These are phyloP conservation scores for Boletus vermiculosoides DNA, from an alignment of 768 basidiomycete species.

Conservation along the genomic window DNA sequence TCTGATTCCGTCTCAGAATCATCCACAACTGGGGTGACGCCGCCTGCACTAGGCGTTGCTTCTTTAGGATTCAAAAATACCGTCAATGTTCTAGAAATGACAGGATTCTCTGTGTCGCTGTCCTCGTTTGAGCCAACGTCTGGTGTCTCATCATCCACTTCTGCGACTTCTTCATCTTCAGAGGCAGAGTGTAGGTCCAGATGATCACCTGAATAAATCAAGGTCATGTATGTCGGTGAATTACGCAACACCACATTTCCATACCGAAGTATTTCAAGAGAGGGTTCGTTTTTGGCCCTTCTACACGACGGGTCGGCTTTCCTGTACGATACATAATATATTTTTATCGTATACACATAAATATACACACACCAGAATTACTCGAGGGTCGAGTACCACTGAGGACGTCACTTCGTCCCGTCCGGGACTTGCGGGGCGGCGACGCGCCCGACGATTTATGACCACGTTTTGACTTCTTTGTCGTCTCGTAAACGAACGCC, in stretches of 20 bases:
- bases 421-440: conserved; percentile 16
- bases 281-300: conserved; percentile 36
- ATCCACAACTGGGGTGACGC: background rate
- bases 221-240: background rate
- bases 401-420: conserved; percentile 12
- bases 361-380: conserved; percentile 11
- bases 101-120: conserved; percentile 23
- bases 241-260: background rate
- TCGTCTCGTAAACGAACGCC: conserved; percentile 29
- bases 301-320: background rate
- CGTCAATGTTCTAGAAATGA: conserved; percentile 25
- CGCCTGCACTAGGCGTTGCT: background rate
- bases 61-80: conserved; percentile 12
- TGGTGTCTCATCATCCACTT: conserved; percentile 20
- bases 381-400: conserved; percentile 4
- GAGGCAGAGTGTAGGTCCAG: conserved; percentile 54
- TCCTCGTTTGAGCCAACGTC: conserved; percentile 22
- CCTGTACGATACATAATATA: background rate
- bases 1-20: conserved; percentile 38
- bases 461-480: conserved; percentile 19
- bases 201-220: conserved; percentile 33
- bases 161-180: conserved; percentile 35
- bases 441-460: conserved; percentile 16
- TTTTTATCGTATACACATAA: background rate
- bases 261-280: conserved; percentile 51